Evolutionary conservation across 1,284 basidiomycete genomes (phyloP).

Genomic region (Moesziomyces globuligerus): DNA sequence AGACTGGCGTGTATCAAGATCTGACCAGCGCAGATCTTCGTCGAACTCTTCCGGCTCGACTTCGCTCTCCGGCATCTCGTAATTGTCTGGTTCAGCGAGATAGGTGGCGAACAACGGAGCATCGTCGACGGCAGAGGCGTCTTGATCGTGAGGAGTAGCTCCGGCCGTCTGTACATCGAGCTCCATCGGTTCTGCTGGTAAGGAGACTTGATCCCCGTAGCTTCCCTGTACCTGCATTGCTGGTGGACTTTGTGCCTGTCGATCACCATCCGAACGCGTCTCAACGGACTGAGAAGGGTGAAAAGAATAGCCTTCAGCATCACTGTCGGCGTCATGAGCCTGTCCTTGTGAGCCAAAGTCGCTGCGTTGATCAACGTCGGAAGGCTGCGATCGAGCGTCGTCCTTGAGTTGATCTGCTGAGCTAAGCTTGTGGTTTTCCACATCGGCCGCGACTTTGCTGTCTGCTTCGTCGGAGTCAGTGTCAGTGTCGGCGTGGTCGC

Average conservation of each 20-base stretch:
- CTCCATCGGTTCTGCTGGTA: background rate
- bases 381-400: background rate
- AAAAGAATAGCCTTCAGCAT: background rate
- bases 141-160: background rate
- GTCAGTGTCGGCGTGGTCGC: slow-evolving; percentile 1
- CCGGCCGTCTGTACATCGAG: background rate
- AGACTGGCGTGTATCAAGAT: slow-evolving; percentile 13
- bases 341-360: background rate
- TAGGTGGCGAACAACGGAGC: background rate
- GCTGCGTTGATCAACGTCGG: background rate
- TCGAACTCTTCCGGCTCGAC: slow-evolving; percentile 42
- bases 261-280: background rate
- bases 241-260: background rate
- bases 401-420: background rate
- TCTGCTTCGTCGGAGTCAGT: background rate
- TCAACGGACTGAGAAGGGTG: background rate
- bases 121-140: background rate
- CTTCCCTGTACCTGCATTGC: too few species aligned
- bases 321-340: background rate
- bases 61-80: slow-evolving; percentile 34
- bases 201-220: too few species aligned
- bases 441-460: background rate
- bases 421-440: background rate
- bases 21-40: slow-evolving; percentile 40
- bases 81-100: slow-evolving; percentile 7